Evolutionary conservation across 805 yeast species (phyloP).

Genomic region (Komagataella mondaviorum): DNA sequence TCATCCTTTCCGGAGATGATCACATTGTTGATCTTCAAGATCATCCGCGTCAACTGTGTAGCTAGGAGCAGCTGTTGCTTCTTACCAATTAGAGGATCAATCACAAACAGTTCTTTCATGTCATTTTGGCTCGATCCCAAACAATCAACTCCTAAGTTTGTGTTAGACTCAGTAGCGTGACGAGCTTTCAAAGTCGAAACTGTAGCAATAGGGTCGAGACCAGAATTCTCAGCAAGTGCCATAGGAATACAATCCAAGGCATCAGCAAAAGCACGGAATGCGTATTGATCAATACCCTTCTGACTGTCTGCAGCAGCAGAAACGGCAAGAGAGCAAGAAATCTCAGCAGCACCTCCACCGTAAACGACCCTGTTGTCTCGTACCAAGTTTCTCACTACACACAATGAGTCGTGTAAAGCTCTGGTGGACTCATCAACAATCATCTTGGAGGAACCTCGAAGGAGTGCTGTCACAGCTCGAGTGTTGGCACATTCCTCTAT

Average conservation of each 20-base stretch:
- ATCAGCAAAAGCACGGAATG: conserved; percentile 85
- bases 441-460: conserved; percentile 96
- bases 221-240: conserved; percentile 95
- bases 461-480: conserved; percentile 82
- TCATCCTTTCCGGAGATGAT: conserved; percentile 36
- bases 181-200: conserved; percentile 72
- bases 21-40: conserved; percentile 91
- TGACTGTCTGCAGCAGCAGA: conserved; percentile 85
- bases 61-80: conserved; percentile 92
- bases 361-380: conserved; percentile 91
- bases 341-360: conserved; percentile 99
- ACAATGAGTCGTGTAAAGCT: conserved; percentile 90
- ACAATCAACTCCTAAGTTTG: conserved; percentile 87
- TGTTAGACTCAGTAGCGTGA: conserved; percentile 60
- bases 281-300: conserved; percentile 94
- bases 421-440: conserved; percentile 94
- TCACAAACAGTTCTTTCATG: conserved; percentile 88
- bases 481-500: conserved; percentile 82
- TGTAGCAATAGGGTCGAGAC: conserved; percentile 86
- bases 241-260: conserved; percentile 90
- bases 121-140: conserved; percentile 78
- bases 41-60: conserved; percentile 96
- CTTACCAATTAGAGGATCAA: conserved; percentile 95
- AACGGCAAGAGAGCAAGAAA: conserved; percentile 84
- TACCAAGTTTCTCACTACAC: conserved; percentile 93